phyloP scores from a whole-genome alignment of 495 filamentous ascomycete species.

The Entonaema liquescens region DNA sequence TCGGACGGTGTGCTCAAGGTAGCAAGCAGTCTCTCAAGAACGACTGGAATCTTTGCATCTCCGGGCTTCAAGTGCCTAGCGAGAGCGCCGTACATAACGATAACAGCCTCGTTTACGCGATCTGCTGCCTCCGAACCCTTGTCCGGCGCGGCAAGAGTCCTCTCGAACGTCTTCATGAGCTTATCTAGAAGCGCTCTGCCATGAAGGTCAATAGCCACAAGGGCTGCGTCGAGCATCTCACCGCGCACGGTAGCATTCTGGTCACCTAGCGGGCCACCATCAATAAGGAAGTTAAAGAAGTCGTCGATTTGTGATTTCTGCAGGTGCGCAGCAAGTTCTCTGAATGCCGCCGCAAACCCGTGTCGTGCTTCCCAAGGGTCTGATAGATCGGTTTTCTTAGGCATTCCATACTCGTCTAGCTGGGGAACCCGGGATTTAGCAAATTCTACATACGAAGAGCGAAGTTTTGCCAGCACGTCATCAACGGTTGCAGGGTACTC shows the following conservation, averaged over 20 bases:
- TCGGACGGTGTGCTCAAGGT: constrained; percentile 96
- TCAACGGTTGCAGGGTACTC: constrained; percentile 57
- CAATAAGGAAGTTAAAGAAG: constrained; percentile 86
- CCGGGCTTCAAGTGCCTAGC: constrained; percentile 85
- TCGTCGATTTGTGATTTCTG: constrained; percentile 71
- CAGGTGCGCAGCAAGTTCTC: constrained; percentile 75
- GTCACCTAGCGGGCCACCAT: constrained; percentile 83
- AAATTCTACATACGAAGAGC: constrained; percentile 74
- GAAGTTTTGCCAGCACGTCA: constrained; percentile 67
- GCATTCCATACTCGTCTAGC: constrained; percentile 93
- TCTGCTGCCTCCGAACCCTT: constrained; percentile 80
- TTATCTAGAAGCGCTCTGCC: constrained; percentile 84
- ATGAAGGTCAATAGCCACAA: constrained; percentile 77
- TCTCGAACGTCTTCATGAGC: constrained; percentile 91
- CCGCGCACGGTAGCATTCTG: constrained; percentile 75
- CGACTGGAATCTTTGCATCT: constrained; percentile 82
- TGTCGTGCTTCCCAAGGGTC: constrained; percentile 93
- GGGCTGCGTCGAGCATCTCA: constrained; percentile 95
- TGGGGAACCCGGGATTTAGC: constrained; percentile 82
- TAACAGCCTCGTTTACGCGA: constrained; percentile 92
- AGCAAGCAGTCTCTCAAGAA: constrained; percentile 81
- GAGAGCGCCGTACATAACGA: constrained; percentile 94
- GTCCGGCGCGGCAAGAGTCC: constrained; percentile 80
- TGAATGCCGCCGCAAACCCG: constrained; percentile 87
- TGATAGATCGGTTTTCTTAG: constrained; percentile 78